Evolutionary conservation across 139 green algal species (phyloP).

Genomic region (Nannochloris sp.): DNA sequence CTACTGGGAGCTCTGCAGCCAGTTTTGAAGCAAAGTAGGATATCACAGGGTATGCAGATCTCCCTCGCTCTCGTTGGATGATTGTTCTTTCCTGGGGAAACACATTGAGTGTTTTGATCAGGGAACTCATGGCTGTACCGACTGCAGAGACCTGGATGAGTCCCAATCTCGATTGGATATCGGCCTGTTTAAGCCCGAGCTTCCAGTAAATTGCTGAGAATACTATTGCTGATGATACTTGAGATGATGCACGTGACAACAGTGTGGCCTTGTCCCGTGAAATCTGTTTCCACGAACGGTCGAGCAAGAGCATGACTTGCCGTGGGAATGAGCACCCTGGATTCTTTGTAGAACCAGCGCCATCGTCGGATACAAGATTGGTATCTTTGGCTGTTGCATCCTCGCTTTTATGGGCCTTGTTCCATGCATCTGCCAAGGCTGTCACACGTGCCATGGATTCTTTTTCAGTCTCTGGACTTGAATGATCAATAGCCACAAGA

Average conservation of each 20-base stretch:
- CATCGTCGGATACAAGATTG: not conserved
- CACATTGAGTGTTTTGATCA: conserved; percentile 83
- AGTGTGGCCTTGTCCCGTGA: conserved; percentile 73
- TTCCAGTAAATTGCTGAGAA: conserved; percentile 89
- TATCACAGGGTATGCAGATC: conserved; percentile 29
- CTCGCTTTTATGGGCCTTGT: not conserved
- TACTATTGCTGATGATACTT: conserved; percentile 72
- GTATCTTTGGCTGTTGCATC: not conserved
- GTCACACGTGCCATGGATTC: conserved; percentile 37
- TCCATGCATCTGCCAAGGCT: conserved; percentile 15
- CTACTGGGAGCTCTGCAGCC: conserved; percentile 73
- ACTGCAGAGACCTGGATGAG: conserved; percentile 80
- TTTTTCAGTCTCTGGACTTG: conserved; percentile 38
- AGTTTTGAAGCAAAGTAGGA: conserved; percentile 76
- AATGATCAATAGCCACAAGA: conserved; percentile 73
- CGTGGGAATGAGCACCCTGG: conserved; percentile 4
- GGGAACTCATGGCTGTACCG: conserved; percentile 72
- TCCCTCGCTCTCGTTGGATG: conserved; percentile 63
- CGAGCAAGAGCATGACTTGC: conserved; percentile 44
- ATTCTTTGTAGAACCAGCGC: not conserved
- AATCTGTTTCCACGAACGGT: conserved; percentile 60
- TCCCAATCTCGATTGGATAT: conserved; percentile 83
- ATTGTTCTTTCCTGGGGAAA: conserved; percentile 75
- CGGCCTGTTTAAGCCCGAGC: conserved; percentile 53
- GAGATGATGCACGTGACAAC: conserved; percentile 53